Percentiles rank a stretch among this genome's conserved stretches.
phyloP scores from a whole-genome alignment of 2,329 filamentous ascomycete species.

The Clarireedia sp. region DNA sequence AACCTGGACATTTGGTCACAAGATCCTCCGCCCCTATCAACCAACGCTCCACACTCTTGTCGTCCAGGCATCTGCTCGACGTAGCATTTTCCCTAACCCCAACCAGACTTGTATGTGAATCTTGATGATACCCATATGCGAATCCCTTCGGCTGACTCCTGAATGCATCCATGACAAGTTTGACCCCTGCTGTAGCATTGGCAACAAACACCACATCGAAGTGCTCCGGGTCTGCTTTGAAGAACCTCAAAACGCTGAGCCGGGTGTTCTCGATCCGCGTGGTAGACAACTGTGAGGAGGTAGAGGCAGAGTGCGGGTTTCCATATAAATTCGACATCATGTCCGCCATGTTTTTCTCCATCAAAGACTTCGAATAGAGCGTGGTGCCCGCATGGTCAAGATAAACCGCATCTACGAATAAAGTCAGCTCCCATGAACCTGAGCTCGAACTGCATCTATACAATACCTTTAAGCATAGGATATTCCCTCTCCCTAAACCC shows the following conservation, averaged over 20 bases:
- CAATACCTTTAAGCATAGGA: slow-evolving; percentile 59
- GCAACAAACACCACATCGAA: slow-evolving; percentile 89
- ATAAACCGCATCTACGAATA: slow-evolving; percentile 41
- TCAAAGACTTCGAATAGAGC: slow-evolving; percentile 67
- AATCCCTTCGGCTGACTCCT: slow-evolving; percentile 63
- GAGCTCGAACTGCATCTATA: not conserved
- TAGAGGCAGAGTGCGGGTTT: slow-evolving; percentile 84
- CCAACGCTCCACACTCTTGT: slow-evolving; percentile 59
- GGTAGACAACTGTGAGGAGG: slow-evolving; percentile 70
- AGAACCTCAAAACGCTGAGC: slow-evolving; percentile 62
- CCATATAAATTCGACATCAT: slow-evolving; percentile 75
- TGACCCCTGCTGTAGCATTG: slow-evolving; percentile 87
- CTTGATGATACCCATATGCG: slow-evolving; percentile 73
- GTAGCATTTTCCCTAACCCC: slow-evolving; percentile 68
- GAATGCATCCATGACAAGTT: slow-evolving; percentile 74
- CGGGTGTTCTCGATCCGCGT: slow-evolving; percentile 69
- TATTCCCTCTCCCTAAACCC: slow-evolving; percentile 52
- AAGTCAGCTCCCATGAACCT: slow-evolving; percentile 6
- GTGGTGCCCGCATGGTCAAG: slow-evolving; percentile 97
- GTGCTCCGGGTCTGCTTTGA: slow-evolving; percentile 69
- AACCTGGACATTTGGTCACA: slow-evolving; percentile 19
- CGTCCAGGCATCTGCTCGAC: slow-evolving; percentile 57
- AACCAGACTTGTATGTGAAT: slow-evolving; percentile 80
- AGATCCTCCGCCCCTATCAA: slow-evolving; percentile 37
- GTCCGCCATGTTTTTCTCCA: slow-evolving; percentile 65